Conservation (phyloP, 495 filamentous ascomycete genomes). For the Cercophora samala region DNA sequence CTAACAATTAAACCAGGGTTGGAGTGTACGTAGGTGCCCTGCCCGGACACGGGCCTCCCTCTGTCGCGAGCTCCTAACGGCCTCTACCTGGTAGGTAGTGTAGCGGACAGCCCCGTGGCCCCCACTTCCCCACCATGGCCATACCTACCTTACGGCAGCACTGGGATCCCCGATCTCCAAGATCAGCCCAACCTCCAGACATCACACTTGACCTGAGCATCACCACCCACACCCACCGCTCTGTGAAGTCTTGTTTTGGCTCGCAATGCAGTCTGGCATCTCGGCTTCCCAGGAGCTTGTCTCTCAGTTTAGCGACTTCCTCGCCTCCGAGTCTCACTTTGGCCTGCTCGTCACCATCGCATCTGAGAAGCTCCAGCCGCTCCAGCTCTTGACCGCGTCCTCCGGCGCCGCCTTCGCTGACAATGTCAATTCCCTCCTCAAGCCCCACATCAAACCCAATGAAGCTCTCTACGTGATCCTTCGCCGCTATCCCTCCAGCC, state of each 20-base stretch:
- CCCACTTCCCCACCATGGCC: too few species aligned
- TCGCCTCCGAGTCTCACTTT: constrained; percentile 60
- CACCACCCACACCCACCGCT: neutral
- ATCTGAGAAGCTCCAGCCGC: constrained; percentile 67
- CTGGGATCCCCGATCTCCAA: neutral
- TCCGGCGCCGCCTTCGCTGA: constrained; percentile 56
- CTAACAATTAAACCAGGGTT: too few species aligned
- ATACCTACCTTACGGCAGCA: too few species aligned
- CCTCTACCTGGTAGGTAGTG: too few species aligned
- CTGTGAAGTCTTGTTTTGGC: too few species aligned
- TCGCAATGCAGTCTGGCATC: constrained; percentile 83
- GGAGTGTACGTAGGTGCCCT: too few species aligned
- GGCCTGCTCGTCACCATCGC: constrained; percentile 80
- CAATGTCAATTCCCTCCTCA: constrained; percentile 54
- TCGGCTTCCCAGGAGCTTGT: constrained; percentile 88
- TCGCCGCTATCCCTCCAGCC: constrained; percentile 56
- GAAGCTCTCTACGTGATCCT: constrained; percentile 82
- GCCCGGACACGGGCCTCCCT: too few species aligned
- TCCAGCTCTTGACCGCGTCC: constrained; percentile 55
- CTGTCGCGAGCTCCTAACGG: too few species aligned
- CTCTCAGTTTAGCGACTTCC: constrained; percentile 71
- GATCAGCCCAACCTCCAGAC: neutral
- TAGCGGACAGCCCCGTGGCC: too few species aligned
- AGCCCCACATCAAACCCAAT: constrained; percentile 64
- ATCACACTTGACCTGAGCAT: neutral